These are phyloP conservation scores for Beta corolliflora DNA, from an alignment of 179 eudicot genomes.

Conservation along the genomic window DNA sequence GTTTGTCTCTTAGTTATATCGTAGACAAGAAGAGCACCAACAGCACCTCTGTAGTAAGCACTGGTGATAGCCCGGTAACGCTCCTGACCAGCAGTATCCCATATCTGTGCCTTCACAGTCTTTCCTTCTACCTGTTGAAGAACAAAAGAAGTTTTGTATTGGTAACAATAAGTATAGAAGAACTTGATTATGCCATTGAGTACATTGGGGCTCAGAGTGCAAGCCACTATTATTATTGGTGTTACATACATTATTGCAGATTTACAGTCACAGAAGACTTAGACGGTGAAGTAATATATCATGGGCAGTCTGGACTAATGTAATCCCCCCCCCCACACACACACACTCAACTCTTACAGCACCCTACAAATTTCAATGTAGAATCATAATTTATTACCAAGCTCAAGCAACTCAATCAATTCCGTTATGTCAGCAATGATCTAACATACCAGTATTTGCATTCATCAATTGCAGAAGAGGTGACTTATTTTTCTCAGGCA, in stretches of 20 bases:
- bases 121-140: constrained; percentile 73
- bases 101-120: constrained; percentile 86
- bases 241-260: background rate
- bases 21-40: constrained; percentile 66
- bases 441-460: background rate
- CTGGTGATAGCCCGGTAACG: constrained; percentile 85
- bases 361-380: background rate
- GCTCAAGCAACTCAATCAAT: background rate
- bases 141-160: background rate
- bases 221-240: background rate
- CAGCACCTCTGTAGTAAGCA: constrained; percentile 93
- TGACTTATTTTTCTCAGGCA: too few species aligned
- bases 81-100: constrained; percentile 98
- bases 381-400: background rate
- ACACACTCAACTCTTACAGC: background rate
- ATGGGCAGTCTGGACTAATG: background rate
- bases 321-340: background rate
- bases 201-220: background rate
- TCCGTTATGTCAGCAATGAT: background rate
- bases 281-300: background rate
- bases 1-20: constrained; percentile 77
- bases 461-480: background rate
- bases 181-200: background rate
- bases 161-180: background rate
- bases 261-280: background rate